Base-by-base conservation (phyloP, 139 green algal genomes). In the Prasinococcaceae sp. region DNA sequence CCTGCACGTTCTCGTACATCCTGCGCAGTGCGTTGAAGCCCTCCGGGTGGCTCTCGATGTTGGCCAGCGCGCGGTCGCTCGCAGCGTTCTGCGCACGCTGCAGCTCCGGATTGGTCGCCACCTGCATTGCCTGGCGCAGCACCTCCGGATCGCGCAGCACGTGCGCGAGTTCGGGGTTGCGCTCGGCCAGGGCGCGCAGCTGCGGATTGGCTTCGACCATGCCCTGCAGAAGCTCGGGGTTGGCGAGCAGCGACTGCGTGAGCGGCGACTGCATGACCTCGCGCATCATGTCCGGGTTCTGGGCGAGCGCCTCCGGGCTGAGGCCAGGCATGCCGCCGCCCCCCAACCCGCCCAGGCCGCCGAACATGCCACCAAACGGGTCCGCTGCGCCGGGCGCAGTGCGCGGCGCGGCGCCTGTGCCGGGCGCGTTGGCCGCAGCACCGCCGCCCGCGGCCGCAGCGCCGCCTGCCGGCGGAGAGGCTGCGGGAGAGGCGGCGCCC, bases 1-100 rank as follows among this genome's bases (percentile, higher is more conserved):
- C 69, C 76, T 88, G 78, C 32, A 94, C 73, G 26, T 80, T 77
- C 39, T 88, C 75, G 57, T 94, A 94, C 65, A 94, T 80, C 30
- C 81, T 77, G 1, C 83, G 64, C 52, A 99, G 78, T 19, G 76
- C 73, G 64, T 97, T 94, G 73, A 95, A 98, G 47, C 90, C 90
- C 37, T 85, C 90, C 0, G 90, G 90, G 51, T 92, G 76, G 1
- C 60, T 72, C 67, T 98, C 92, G 9, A 98, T 83, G 78, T 98
- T 96, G 47, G 49, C 73, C 53, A 98, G 68, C 2, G 87, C 77
- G 3, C 92, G 53, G 30, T 77, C 68, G 23, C 36, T 69, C 20
- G 25, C 82, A 30, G 87, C 77, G 78, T 93, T 95, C 47, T 93
- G 79, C 70, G 96, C 89, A 17, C 75, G 78, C 83, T 93, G 88